Evolutionary conservation across 768 basidiomycete species (phyloP).

Genomic region (Trametes cinnabarina): DNA sequence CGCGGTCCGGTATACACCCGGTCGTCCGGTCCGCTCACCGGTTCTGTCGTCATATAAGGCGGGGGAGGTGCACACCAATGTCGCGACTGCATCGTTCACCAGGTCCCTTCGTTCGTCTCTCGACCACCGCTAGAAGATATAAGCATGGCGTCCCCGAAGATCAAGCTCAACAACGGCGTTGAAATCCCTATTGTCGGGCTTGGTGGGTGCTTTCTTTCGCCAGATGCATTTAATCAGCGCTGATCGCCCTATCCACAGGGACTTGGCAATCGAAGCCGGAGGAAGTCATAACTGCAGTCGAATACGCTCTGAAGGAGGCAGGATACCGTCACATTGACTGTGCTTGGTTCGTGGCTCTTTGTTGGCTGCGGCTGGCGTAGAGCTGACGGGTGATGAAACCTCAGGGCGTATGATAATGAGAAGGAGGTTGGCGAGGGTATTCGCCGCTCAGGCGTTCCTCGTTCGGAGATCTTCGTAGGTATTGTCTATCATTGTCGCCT

Average conservation of each 20-base stretch:
- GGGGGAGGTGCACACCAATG: neutral
- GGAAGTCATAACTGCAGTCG: constrained; percentile 70
- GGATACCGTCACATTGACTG: constrained; percentile 81
- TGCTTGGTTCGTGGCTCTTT: constrained; percentile 43
- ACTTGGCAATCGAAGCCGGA: constrained; percentile 81
- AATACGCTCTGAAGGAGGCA: constrained; percentile 64
- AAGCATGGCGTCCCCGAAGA: constrained; percentile 32
- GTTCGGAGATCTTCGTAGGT: constrained; percentile 68
- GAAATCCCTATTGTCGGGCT: constrained; percentile 59
- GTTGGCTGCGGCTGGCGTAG: neutral
- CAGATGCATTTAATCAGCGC: neutral
- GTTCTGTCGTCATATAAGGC: constrained; percentile 3
- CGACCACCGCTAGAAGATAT: neutral
- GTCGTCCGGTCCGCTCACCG: neutral
- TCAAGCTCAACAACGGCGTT: constrained; percentile 61
- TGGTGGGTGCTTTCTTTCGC: constrained; percentile 37
- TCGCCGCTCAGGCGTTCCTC: constrained; percentile 69
- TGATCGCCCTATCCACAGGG: constrained; percentile 43
- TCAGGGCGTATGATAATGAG: constrained; percentile 71
- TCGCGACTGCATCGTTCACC: neutral
- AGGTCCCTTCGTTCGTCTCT: no score
- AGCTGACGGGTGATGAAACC: neutral
- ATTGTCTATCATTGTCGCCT: neutral
- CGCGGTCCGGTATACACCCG: constrained; percentile 8
- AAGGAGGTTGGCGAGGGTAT: constrained; percentile 82